A percentile compares a stretch with the other conserved stretches of the same genome.
Evolutionary conservation across 1,284 basidiomycete species (phyloP).

Genomic region (Cryptococcus neoformans): DNA sequence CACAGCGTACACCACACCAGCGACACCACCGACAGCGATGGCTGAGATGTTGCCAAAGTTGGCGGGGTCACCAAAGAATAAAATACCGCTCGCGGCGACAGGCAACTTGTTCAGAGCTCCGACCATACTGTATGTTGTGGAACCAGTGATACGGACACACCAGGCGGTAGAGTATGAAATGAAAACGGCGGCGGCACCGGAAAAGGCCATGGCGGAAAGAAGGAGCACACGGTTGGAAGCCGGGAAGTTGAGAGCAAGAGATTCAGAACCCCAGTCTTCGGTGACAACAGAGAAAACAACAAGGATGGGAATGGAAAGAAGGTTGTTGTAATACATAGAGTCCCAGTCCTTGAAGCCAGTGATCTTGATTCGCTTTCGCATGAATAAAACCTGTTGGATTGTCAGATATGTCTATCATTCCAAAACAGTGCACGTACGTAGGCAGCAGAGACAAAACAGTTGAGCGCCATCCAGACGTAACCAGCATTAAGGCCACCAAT

Average conservation of each 20-base stretch:
- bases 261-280: slow-evolving; percentile 86
- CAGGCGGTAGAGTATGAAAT: slow-evolving; percentile 99
- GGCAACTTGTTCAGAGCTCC: slow-evolving; percentile 98
- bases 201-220: slow-evolving; percentile 86
- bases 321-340: slow-evolving; percentile 99
- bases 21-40: slow-evolving; percentile 84
- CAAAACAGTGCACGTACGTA: slow-evolving; percentile 62
- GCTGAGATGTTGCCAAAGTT: slow-evolving; percentile 85
- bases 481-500: slow-evolving; percentile 67
- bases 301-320: slow-evolving; percentile 90
- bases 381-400: slow-evolving; percentile 69
- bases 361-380: slow-evolving; percentile 95
- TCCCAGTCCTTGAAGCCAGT: slow-evolving; percentile 99
- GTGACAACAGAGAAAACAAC: slow-evolving; percentile 76
- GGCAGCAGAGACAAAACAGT: slow-evolving; percentile 86
- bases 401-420: too few species aligned
- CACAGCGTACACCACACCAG: slow-evolving; percentile 82
- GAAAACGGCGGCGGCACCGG: slow-evolving; percentile 93
- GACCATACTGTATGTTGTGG: slow-evolving; percentile 99
- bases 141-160: slow-evolving; percentile 81
- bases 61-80: slow-evolving; percentile 89
- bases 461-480: slow-evolving; percentile 95
- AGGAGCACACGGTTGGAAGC: slow-evolving; percentile 75
- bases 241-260: slow-evolving; percentile 67
- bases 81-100: slow-evolving; percentile 91